These are phyloP conservation scores for Scedosporium minutisporum DNA, from an alignment of 2,329 filamentous ascomycete genomes.

Conservation along the genomic window DNA sequence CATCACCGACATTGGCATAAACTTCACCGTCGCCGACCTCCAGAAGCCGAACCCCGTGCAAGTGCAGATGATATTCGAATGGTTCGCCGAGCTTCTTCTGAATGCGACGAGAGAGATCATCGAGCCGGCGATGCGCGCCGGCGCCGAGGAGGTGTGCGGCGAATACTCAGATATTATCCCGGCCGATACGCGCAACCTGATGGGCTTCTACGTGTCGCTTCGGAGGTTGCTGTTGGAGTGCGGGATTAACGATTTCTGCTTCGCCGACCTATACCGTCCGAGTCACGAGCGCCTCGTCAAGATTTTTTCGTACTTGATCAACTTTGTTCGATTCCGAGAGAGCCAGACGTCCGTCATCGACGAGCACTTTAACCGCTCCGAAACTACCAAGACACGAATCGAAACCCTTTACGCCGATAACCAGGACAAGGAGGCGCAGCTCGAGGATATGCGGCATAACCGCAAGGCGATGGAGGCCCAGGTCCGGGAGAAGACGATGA, in stretches of 20 bases:
- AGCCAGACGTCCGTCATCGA: slow-evolving; percentile 84
- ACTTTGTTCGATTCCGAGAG: slow-evolving; percentile 95
- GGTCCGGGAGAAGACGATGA: slow-evolving; percentile 72
- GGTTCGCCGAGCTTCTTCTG: slow-evolving; percentile 89
- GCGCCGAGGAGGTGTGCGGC: slow-evolving; percentile 76
- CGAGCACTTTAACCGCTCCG: slow-evolving; percentile 84
- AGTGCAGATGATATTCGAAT: slow-evolving; percentile 96
- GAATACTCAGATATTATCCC: slow-evolving; percentile 79
- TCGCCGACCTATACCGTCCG: slow-evolving; percentile 83
- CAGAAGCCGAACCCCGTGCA: slow-evolving; percentile 90
- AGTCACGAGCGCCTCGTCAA: slow-evolving; percentile 84
- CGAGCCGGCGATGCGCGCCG: slow-evolving; percentile 89
- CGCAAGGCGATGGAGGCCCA: slow-evolving; percentile 71
- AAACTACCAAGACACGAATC: slow-evolving; percentile 77
- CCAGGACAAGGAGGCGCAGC: slow-evolving; percentile 69
- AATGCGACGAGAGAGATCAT: slow-evolving; percentile 89
- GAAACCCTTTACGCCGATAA: slow-evolving; percentile 80
- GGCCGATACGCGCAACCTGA: slow-evolving; percentile 80
- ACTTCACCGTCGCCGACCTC: slow-evolving; percentile 76
- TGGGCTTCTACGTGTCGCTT: slow-evolving; percentile 89
- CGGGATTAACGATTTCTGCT: slow-evolving; percentile 86
- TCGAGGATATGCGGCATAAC: slow-evolving; percentile 73
- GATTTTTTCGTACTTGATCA: slow-evolving; percentile 96
- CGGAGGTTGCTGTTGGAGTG: slow-evolving; percentile 75
- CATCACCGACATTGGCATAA: slow-evolving; percentile 92